Evolutionary conservation across 768 basidiomycete species (phyloP), one percentile per base, ranked within the genome.

Genomic region (Mycena vitilis): DNA sequence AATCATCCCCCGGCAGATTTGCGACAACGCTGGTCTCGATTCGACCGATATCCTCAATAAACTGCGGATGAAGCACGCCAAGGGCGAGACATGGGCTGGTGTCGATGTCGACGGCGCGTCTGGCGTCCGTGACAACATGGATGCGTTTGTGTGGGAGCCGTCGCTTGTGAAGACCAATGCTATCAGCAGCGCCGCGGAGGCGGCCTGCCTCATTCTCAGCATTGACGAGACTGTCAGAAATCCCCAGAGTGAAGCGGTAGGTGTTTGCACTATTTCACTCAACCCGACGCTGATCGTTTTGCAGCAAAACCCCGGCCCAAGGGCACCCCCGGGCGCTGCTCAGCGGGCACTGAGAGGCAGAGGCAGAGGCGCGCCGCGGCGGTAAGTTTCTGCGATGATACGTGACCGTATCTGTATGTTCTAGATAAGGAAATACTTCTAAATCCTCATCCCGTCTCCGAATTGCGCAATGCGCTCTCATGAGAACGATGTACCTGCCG

Each of bases 141-240:
- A 95, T 60, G 93, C 94, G 52, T 99, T 99, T 75, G 97, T 99
- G 10, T 99, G 98, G 97, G 98, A 99, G 77, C 97, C 98, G 18
- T 92, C 92, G 70, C 84, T 99, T 66, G 94, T 99, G 75, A 99
- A 99, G 83, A 81, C 90, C 53, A 99, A 99, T 75, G 98, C 98
- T 25, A 91, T 99, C 75, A 92, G 90, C 78, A 97, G 96, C 75
- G 98, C 98, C 7, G 86, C 94, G 12, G 98, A 99, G 80, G 98
- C 98, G 12, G 97, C 98, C 13, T 98, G 94, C 80, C 79, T 99
- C 78, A 95, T 99, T 73, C 82, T 99, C 65, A 96, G 94, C 71
- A 94, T 99, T 4, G 98, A 99, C 75, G 98, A 99, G 84, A 99
- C 98, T 7, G 96, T 99, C 36, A 86, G 93, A 71, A 97, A 95